Base-by-base conservation (phyloP, 441 rosid genomes). In the Caryocar brasiliense region DNA sequence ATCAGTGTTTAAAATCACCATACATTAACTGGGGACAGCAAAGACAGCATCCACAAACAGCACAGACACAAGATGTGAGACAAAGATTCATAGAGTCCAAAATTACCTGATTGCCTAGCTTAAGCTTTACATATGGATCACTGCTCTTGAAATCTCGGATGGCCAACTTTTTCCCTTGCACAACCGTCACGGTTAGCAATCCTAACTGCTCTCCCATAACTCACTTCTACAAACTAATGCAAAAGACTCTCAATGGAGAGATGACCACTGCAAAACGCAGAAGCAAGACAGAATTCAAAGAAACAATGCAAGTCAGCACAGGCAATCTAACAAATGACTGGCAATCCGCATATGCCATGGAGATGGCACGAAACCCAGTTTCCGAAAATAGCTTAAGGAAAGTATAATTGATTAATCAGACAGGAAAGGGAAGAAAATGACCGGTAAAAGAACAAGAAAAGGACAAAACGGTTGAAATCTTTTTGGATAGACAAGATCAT, bases 71-170 rank as follows among this genome's bases (percentile, higher is more conserved):
- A 51, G 13, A n/a, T n/a, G 18, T 29, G 37, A 30, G 19, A 28
- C 8, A 2, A 40, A 24, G 13, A 27, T 45, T 34, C 5, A 4
- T 24, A 48, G 45, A 42, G 52, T 29, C 17, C 1, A 52, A 56
- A 56, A 39, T 53, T 43, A 81, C 98, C 85, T 91, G 90, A 65
- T 64, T 76, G 19, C 84, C 95, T 21, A 91, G 70, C 77, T 87
- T 91, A 76, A 85, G 59, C 7, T 87, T 76, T 41, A 87, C 96
- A 62, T 91, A 87, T 54, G 98, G 98, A 80, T 91, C 98, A 65
- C 98, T 91, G 62, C 77, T 82, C 72, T 78, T 91, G 74, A 91
- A 91, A 72, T 91, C 98, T 62, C 98, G 73, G 37, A 91, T 83
- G 18, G 51, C 98, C 58, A 91, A 66, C 45, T 64, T 81, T 65